These are phyloP conservation scores for Penicillium crustosum DNA, from an alignment of 2,329 filamentous ascomycete species.

Conservation along the genomic window DNA sequence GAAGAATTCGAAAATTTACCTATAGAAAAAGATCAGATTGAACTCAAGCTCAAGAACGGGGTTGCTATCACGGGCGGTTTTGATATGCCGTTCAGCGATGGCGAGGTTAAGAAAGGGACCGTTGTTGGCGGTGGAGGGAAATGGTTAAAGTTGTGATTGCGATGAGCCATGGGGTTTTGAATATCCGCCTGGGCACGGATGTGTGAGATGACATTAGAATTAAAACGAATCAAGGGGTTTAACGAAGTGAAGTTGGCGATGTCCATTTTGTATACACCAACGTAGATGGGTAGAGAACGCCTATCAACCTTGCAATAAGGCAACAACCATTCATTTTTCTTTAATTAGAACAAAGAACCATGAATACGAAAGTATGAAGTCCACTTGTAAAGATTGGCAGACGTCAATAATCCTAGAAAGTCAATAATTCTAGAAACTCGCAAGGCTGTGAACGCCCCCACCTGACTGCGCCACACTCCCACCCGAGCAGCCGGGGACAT, in stretches of 20 bases:
- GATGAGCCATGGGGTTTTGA: neutral
- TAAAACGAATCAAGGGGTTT: neutral
- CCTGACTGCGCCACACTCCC: constrained; percentile 24
- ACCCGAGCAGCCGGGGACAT: neutral
- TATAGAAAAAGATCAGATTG: constrained; percentile 9
- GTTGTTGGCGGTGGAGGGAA: constrained; percentile 3
- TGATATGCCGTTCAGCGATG: constrained; percentile 12
- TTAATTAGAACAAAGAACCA: constrained; percentile 1
- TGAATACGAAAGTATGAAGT: neutral
- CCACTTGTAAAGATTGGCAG: neutral
- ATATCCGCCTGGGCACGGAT: neutral
- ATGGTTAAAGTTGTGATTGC: constrained; percentile 10
- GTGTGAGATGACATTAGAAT: neutral
- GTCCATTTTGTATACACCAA: neutral
- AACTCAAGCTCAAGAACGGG: constrained; percentile 9
- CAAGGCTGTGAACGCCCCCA: constrained; percentile 22
- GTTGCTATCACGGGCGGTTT: constrained; percentile 10
- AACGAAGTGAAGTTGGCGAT: neutral
- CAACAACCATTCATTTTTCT: neutral
- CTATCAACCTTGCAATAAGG: neutral
- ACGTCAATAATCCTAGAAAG: neutral
- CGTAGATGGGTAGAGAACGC: too few species aligned
- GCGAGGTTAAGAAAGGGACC: constrained; percentile 4
- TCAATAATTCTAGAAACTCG: neutral
- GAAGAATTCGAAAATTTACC: constrained; percentile 9